Conservation (phyloP, 148 eudicot species). For the Rhododendron molle region DNA sequence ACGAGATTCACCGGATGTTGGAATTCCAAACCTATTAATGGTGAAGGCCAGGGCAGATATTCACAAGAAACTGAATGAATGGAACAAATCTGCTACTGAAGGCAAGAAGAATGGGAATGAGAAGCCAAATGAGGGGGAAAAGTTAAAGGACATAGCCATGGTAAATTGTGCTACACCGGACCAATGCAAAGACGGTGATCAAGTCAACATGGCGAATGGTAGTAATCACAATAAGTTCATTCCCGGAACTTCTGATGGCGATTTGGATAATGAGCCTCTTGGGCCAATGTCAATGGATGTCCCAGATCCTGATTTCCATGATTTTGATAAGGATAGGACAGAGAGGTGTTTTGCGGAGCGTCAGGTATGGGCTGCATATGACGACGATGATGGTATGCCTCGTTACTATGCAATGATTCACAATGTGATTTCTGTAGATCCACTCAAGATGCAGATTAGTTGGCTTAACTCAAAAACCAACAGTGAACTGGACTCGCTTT, state of each 20-base stretch:
- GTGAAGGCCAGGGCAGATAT: slow-evolving; percentile 52
- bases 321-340: slow-evolving; percentile 58
- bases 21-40: slow-evolving; percentile 36
- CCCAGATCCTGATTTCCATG: slow-evolving; percentile 58
- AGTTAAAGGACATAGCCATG: slow-evolving; percentile 18
- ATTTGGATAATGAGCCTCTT: slow-evolving; percentile 16
- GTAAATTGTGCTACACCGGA: slow-evolving; percentile 19
- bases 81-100: slow-evolving; percentile 14
- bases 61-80: slow-evolving; percentile 26
- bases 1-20: slow-evolving; percentile 27
- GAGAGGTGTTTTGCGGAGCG: slow-evolving; percentile 52
- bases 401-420: slow-evolving; percentile 59
- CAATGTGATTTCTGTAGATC: slow-evolving; percentile 42
- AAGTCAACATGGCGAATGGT: slow-evolving; percentile 10
- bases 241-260: background rate
- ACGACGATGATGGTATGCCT: slow-evolving; percentile 74
- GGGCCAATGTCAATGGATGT: slow-evolving; percentile 37
- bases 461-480: slow-evolving; percentile 58
- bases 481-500: slow-evolving; percentile 28
- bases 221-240: background rate
- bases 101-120: slow-evolving; percentile 19
- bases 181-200: slow-evolving; percentile 4
- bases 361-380: slow-evolving; percentile 80
- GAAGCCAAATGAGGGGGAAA: slow-evolving; percentile 19
- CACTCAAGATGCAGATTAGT: slow-evolving; percentile 49